These are phyloP conservation scores for Pythium phragmitis DNA, from an alignment of 352 stramenopile genomes.

Conservation along the genomic window DNA sequence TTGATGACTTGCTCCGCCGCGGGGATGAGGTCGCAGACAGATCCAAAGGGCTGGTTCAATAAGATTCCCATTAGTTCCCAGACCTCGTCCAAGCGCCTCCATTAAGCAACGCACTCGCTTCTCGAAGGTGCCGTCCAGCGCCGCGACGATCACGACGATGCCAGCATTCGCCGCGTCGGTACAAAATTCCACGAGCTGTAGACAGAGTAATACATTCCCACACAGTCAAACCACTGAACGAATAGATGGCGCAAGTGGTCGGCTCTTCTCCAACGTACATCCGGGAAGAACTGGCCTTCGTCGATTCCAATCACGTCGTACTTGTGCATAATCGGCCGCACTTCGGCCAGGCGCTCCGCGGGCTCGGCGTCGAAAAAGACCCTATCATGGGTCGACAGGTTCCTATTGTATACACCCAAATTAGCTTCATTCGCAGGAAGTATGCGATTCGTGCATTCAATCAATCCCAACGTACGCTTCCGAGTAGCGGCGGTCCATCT, in stretches of 20 bases:
- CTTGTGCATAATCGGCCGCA: constrained; percentile 54
- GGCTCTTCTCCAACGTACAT: constrained; percentile 33
- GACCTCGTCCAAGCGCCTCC: too few relatives aligned
- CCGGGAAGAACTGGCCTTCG: constrained; percentile 85
- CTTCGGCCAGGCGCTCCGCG: constrained; percentile 53
- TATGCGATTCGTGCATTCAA: not conserved
- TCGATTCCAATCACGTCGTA: constrained; percentile 87
- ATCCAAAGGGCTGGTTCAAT: constrained; percentile 55
- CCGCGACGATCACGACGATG: constrained; percentile 80
- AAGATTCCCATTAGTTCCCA: not conserved
- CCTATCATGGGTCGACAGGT: constrained; percentile 78
- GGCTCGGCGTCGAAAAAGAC: constrained; percentile 66
- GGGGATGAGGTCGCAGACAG: constrained; percentile 70
- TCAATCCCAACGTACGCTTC: constrained; percentile 40
- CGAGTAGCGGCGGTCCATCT: constrained; percentile 76
- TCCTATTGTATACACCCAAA: constrained; percentile 27
- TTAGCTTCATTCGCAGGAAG: not conserved
- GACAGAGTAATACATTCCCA: not conserved
- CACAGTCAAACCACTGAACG: not conserved
- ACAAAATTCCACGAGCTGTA: constrained; percentile 73
- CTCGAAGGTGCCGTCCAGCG: constrained; percentile 76
- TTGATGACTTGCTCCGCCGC: constrained; percentile 79
- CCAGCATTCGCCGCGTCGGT: constrained; percentile 62
- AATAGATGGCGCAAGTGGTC: too few relatives aligned
- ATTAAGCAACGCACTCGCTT: constrained; percentile 40